These are phyloP conservation scores for Sordariomycetes sp. DNA, from an alignment of 2,329 filamentous ascomycete genomes.

Conservation along the genomic window DNA sequence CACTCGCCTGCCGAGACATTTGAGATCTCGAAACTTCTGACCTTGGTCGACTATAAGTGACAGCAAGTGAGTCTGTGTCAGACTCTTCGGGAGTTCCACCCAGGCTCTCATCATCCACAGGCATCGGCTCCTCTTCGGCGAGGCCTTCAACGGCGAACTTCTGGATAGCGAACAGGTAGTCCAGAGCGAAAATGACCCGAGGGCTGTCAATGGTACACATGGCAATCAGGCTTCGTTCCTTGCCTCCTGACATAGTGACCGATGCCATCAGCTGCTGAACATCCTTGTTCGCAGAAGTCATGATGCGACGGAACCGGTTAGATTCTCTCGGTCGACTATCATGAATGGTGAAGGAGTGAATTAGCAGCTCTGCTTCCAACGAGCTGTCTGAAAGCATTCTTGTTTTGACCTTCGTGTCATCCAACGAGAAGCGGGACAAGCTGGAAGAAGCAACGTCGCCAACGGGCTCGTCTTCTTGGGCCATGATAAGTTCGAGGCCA, in stretches of 20 bases:
- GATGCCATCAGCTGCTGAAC: conserved; percentile 98
- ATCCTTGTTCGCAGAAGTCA: conserved; percentile 91
- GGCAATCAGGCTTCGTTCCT: conserved; percentile 74
- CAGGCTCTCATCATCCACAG: conserved; percentile 32
- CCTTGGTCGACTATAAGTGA: conserved; percentile 27
- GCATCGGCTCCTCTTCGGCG: conserved; percentile 44
- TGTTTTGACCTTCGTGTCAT: conserved; percentile 85
- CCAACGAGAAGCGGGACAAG: conserved; percentile 86
- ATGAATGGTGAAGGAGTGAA: conserved; percentile 88
- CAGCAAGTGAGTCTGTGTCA: conserved; percentile 48
- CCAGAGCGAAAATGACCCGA: conserved; percentile 85
- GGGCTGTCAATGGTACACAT: conserved; percentile 94
- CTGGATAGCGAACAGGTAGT: conserved; percentile 88
- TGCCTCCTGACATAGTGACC: conserved; percentile 80
- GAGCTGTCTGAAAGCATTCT: conserved; percentile 89
- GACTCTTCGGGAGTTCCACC: conserved; percentile 50
- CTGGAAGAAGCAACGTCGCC: conserved; percentile 70
- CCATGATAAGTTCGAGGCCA: conserved; percentile 78
- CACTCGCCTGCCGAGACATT: conserved; percentile 14
- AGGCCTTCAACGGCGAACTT: conserved; percentile 69
- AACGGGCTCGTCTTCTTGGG: conserved; percentile 67
- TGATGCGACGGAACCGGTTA: conserved; percentile 96
- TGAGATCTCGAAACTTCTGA: conserved; percentile 21
- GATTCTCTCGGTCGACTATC: conserved; percentile 83
- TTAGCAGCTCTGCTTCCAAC: conserved; percentile 84